Base-by-base conservation (phyloP, 164 flowering plant species). In the Sedum album region DNA sequence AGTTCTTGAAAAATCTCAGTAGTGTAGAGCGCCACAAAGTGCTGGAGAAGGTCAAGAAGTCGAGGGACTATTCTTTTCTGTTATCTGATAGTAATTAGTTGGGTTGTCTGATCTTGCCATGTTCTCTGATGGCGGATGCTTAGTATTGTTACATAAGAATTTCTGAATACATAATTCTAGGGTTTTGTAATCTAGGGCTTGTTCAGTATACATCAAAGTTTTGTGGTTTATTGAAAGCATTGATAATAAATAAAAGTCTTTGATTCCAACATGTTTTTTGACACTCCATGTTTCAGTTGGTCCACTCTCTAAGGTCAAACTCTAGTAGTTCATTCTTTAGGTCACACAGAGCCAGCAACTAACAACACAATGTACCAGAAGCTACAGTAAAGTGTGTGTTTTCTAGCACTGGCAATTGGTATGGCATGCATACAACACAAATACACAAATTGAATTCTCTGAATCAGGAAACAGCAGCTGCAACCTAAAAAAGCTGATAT, bases 341-440 rank as follows among this genome's bases (percentile, higher is more conserved):
- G n/a, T n/a, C n/a, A n/a, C n/a, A 35, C 38, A 35, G 38, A 3
- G 7, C 7, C 38, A 35, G 11, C 46, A 42, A n/a, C n/a, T n/a
- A 42, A 42, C 1, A 42, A 14, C 46, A 42, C 46, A 42, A 42
- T 14, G 46, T 48, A 2, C 25, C 7, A 23, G 23, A 53, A 6
- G 60, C 60, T 53, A 25, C 6, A 21, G 55, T 18, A 53, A 25
- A 23, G 60, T 53, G 60, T 53, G 6, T 44, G 48, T 44, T 23
- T 13, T 53, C 14, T 53, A 30, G 28, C 17, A 21, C 25, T 53
- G 28, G 60, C 28, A 53, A 53, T 13, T 44, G 15, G 48, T 7
- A 53, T 53, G 60, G 15, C 28, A 53, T 21, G 60, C 60, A 53
- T 53, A 53, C 48, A 44, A 44, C 60, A 53, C 13, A 53, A 44